phyloP scores from a whole-genome alignment of 2,329 filamentous ascomycete genomes.

The Aphanoascus verrucosus region DNA sequence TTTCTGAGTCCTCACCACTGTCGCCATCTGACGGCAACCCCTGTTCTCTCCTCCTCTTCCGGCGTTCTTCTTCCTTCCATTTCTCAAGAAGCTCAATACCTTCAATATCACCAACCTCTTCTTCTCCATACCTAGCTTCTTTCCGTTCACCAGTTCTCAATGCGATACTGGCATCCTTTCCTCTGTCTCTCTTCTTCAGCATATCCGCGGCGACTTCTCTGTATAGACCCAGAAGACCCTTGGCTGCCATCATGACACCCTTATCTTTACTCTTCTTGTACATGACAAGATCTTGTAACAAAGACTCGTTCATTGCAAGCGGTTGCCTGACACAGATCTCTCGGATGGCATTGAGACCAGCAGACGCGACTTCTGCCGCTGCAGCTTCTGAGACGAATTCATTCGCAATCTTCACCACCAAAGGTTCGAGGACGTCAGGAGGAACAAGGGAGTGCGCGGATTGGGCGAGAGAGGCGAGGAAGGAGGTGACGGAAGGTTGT shows the following conservation, averaged over 20 bases:
- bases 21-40: slow-evolving; percentile 53
- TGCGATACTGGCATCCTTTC: slow-evolving; percentile 79
- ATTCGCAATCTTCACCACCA: slow-evolving; percentile 92
- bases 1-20: slow-evolving; percentile 51
- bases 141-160: slow-evolving; percentile 64
- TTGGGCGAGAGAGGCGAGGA: slow-evolving; percentile 85
- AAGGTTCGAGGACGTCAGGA: slow-evolving; percentile 79
- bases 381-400: slow-evolving; percentile 96
- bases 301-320: slow-evolving; percentile 86
- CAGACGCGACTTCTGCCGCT: slow-evolving; percentile 79
- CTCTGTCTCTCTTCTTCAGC: slow-evolving; percentile 78
- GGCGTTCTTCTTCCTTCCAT: slow-evolving; percentile 85
- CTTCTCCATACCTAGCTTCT: slow-evolving; percentile 71
- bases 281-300: slow-evolving; percentile 91
- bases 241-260: slow-evolving; percentile 96
- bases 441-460: slow-evolving; percentile 84
- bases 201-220: slow-evolving; percentile 83
- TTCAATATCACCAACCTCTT: slow-evolving; percentile 70
- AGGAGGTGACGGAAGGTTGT: slow-evolving; percentile 83
- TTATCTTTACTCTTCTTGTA: slow-evolving; percentile 98
- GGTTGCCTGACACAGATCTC: slow-evolving; percentile 90
- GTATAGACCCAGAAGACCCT: slow-evolving; percentile 81
- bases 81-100: slow-evolving; percentile 82
- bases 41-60: slow-evolving; percentile 58
- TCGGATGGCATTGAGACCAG: slow-evolving; percentile 86